Evolutionary conservation across 345 rosid species (phyloP).

Genomic region (Corymbia maculata): DNA sequence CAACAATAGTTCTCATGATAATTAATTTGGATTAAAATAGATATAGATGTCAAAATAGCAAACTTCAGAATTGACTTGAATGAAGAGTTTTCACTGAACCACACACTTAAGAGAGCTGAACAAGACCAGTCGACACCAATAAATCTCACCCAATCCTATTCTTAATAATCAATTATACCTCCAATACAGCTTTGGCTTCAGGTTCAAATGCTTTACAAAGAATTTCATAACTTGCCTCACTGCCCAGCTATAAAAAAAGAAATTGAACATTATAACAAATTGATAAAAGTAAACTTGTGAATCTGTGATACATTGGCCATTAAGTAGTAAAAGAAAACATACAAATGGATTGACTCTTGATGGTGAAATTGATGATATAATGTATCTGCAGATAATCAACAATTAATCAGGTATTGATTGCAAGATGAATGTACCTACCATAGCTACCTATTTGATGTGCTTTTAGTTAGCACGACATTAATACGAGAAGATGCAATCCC

Average conservation of each 20-base stretch:
- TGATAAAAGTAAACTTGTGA: not conserved
- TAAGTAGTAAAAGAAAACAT: conserved; percentile 1
- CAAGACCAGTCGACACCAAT: not conserved
- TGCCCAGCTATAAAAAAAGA: conserved; percentile 26
- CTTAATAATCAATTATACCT: conserved; percentile 27
- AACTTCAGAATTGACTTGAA: not conserved
- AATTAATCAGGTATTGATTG: not conserved
- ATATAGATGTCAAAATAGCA: not conserved
- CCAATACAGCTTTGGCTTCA: conserved; percentile 54
- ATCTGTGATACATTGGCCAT: not conserved
- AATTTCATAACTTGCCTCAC: conserved; percentile 60
- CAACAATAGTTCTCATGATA: not conserved
- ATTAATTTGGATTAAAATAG: not conserved
- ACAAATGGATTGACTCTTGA: conserved; percentile 64
- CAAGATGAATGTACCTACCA: not conserved
- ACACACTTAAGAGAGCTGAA: not conserved
- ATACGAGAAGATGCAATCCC: not conserved
- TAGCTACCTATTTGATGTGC: not conserved
- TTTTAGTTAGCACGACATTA: not conserved
- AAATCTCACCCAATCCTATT: not conserved
- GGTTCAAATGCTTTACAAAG: conserved; percentile 78
- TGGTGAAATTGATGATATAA: conserved; percentile 75
- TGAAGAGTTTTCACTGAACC: not conserved
- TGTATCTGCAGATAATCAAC: conserved; percentile 37
- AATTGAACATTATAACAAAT: not conserved